phyloP scores from a whole-genome alignment of 2,329 filamentous ascomycete species.

The Arthroderma uncinatum region DNA sequence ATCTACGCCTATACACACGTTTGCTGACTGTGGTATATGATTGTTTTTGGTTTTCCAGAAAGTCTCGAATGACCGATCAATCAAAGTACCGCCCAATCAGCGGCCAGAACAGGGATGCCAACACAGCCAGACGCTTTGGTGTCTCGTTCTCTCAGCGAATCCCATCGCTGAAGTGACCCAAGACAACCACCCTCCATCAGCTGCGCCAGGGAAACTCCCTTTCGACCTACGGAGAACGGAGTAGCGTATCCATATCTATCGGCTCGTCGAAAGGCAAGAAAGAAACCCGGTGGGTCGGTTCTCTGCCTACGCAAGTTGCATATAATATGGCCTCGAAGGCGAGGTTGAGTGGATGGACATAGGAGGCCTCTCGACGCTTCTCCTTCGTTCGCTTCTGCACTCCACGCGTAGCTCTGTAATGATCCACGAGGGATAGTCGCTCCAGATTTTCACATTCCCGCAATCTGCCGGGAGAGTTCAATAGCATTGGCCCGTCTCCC shows the following conservation, averaged over 20 bases:
- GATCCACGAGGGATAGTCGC: constrained; percentile 1
- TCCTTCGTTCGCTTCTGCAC: neutral
- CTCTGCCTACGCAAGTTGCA: too few relatives aligned
- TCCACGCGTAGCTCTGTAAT: neutral
- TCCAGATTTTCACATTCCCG: neutral
- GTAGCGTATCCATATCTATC: constrained; percentile 3
- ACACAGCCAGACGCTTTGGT: constrained; percentile 11
- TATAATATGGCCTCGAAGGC: neutral
- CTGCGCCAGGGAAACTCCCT: constrained; percentile 10
- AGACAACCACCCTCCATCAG: constrained; percentile 18
- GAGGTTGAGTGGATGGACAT: neutral
- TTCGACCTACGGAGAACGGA: neutral
- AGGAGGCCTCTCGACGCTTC: neutral
- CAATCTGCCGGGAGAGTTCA: neutral
- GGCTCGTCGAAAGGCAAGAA: neutral
- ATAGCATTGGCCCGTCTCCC: neutral
- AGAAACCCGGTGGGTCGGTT: neutral
- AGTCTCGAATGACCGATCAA: constrained; percentile 15
- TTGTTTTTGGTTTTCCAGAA: constrained; percentile 15
- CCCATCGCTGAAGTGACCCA: constrained; percentile 15
- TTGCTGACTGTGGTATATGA: neutral
- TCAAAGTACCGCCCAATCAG: constrained; percentile 16
- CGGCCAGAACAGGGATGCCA: constrained; percentile 16
- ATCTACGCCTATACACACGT: neutral
- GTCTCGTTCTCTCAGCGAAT: constrained; percentile 14